Evolutionary conservation across 108 stramenopile genomes (phyloP).

Genomic region (Cyclotella cryptica): DNA sequence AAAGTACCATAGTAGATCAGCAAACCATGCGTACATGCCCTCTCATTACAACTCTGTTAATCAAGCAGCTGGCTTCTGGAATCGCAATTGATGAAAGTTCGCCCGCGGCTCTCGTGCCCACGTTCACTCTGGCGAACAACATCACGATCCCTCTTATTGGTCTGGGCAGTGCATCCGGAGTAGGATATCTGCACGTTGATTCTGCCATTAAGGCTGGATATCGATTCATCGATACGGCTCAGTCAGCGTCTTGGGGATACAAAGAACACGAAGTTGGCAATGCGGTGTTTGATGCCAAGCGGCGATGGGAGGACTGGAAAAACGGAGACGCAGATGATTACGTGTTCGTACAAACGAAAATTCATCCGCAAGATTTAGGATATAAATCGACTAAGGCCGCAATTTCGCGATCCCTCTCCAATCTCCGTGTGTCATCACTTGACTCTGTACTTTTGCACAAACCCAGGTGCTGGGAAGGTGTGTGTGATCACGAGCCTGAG

Average conservation of each 20-base stretch:
- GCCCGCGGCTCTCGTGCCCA: constrained; percentile 24
- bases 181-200: constrained; percentile 35
- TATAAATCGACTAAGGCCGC: constrained; percentile 51
- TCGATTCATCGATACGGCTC: constrained; percentile 62
- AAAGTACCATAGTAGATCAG: no score
- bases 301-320: constrained; percentile 43
- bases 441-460: constrained; percentile 71
- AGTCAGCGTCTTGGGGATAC: constrained; percentile 62
- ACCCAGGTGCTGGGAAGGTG: constrained; percentile 62
- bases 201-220: constrained; percentile 58
- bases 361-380: constrained; percentile 69
- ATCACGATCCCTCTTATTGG: constrained; percentile 56
- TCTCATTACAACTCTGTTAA: not conserved
- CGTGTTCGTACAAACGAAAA: constrained; percentile 67
- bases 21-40: not conserved
- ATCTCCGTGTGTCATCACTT: constrained; percentile 36
- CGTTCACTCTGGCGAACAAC: constrained; percentile 56
- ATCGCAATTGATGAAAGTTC: not conserved
- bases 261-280: constrained; percentile 61
- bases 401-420: constrained; percentile 37
- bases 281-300: constrained; percentile 38
- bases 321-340: constrained; percentile 15
- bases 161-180: constrained; percentile 62
- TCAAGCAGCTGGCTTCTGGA: not conserved
- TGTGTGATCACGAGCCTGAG: constrained; percentile 55